These are phyloP conservation scores for Paramarasmius palmivorus DNA, from an alignment of 1,284 basidiomycete genomes.

Conservation along the genomic window DNA sequence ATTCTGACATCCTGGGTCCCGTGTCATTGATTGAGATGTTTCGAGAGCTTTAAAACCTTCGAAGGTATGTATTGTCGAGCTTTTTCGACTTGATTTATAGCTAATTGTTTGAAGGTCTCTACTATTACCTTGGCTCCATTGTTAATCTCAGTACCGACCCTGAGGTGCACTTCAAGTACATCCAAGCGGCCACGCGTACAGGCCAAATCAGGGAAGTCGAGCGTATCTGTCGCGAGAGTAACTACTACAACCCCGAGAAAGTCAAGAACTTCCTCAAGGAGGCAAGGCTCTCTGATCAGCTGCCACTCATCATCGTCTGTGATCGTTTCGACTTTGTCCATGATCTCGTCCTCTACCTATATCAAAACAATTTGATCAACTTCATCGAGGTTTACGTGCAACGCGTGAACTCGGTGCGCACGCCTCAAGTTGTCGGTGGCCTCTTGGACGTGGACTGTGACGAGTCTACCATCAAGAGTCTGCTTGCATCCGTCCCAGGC, in stretches of 20 bases:
- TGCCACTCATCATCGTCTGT: conserved; percentile 99
- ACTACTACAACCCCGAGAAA: conserved; percentile 98
- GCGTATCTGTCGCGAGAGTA: conserved; percentile 97
- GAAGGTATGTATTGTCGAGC: conserved; percentile 57
- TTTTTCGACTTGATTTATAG: conserved; percentile 2
- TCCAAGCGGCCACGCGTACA: conserved; percentile 97
- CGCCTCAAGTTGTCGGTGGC: conserved; percentile 98
- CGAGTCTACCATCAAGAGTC: conserved; percentile 92
- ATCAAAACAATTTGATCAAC: conserved; percentile 95
- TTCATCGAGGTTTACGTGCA: conserved; percentile 99
- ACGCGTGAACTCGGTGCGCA: conserved; percentile 94
- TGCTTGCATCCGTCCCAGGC: conserved; percentile 93
- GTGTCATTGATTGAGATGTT: conserved; percentile 99
- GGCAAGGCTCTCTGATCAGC: conserved; percentile 94
- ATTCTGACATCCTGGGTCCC: conserved; percentile 97
- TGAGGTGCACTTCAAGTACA: conserved; percentile 99
- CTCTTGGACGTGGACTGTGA: conserved; percentile 98
- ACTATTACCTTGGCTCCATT: conserved; percentile 97
- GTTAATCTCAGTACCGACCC: conserved; percentile 97
- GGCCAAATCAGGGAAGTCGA: conserved; percentile 99
- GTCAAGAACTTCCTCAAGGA: conserved; percentile 99
- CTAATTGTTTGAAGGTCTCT: conserved; percentile 65
- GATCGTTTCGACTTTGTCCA: conserved; percentile 99
- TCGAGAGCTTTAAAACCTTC: conserved; percentile 97
- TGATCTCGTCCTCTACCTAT: conserved; percentile 97